Conservation (phyloP, 441 rosid genomes). For the Flueggea neowawraea region DNA sequence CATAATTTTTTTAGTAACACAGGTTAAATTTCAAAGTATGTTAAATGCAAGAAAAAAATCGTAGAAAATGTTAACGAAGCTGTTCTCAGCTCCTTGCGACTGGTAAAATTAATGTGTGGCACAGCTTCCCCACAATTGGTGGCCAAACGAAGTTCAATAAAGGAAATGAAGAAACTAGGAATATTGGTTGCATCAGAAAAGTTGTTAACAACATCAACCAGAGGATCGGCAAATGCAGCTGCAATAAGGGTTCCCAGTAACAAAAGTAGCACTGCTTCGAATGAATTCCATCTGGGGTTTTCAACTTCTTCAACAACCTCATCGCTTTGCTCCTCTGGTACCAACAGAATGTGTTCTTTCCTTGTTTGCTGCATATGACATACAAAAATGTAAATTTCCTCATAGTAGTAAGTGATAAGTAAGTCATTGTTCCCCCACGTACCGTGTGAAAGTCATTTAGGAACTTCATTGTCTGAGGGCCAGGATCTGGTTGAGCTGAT, state of each 20-base stretch:
- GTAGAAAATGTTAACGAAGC: constrained; percentile 87
- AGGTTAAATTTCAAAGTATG: no score
- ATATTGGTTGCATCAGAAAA: constrained; percentile 88
- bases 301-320: constrained; percentile 43
- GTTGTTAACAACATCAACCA: constrained; percentile 84
- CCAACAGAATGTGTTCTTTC: constrained; percentile 50
- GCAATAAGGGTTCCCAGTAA: constrained; percentile 79
- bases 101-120: constrained; percentile 76
- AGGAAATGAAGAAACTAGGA: constrained; percentile 94
- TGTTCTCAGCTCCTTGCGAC: constrained; percentile 65
- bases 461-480: constrained; percentile 46
- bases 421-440: constrained; percentile 18
- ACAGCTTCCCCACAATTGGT: constrained; percentile 95
- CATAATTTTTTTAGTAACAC: no score
- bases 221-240: constrained; percentile 92
- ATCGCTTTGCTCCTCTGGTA: constrained; percentile 38
- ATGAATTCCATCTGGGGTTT: constrained; percentile 42
- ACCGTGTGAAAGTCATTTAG: constrained; percentile 57
- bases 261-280: constrained; percentile 67
- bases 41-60: constrained; percentile 40
- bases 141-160: constrained; percentile 85
- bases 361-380: constrained; percentile 51
- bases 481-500: constrained; percentile 28
- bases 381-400: constrained; percentile 9
- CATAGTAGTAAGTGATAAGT: neutral